These are phyloP conservation scores for Alternaria triticina DNA, from an alignment of 2,329 filamentous ascomycete species.

Conservation along the genomic window DNA sequence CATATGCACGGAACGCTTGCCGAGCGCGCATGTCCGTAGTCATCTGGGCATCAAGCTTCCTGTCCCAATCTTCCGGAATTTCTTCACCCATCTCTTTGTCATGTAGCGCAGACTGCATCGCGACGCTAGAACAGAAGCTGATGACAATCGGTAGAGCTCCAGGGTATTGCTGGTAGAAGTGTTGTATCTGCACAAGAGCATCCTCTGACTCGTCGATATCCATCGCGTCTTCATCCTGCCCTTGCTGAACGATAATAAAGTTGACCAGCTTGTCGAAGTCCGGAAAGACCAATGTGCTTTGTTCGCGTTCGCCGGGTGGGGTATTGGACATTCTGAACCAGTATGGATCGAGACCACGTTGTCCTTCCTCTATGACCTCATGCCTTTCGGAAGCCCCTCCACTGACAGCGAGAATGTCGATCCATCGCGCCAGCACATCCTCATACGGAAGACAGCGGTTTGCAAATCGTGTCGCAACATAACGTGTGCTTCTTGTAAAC, in stretches of 20 bases:
- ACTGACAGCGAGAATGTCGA: slow-evolving; percentile 81
- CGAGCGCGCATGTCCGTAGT: slow-evolving; percentile 72
- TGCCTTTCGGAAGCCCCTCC: slow-evolving; percentile 71
- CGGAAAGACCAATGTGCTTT: slow-evolving; percentile 43
- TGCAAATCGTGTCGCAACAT: slow-evolving; percentile 84
- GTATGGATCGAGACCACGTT: slow-evolving; percentile 82
- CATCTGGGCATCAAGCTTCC: slow-evolving; percentile 75
- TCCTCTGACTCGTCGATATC: slow-evolving; percentile 37
- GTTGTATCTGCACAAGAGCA: slow-evolving; percentile 33
- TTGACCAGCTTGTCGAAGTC: slow-evolving; percentile 53
- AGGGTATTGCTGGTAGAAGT: slow-evolving; percentile 43
- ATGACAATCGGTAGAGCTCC: slow-evolving; percentile 72
- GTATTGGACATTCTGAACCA: slow-evolving; percentile 70
- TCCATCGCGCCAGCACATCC: slow-evolving; percentile 82
- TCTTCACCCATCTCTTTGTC: slow-evolving; percentile 55
- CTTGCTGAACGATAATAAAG: slow-evolving; percentile 53
- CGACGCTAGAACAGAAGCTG: slow-evolving; percentile 69
- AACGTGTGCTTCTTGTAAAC: slow-evolving; percentile 68
- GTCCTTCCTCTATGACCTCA: slow-evolving; percentile 88
- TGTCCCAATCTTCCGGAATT: slow-evolving; percentile 83
- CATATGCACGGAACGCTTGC: slow-evolving; percentile 62
- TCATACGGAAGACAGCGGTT: slow-evolving; percentile 84
- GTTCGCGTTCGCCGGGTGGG: slow-evolving; percentile 30
- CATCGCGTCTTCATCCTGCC: slow-evolving; percentile 44
- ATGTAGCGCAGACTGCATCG: slow-evolving; percentile 63